Conservation (phyloP, 495 filamentous ascomycete species). For the Jackrogersella minutella region DNA sequence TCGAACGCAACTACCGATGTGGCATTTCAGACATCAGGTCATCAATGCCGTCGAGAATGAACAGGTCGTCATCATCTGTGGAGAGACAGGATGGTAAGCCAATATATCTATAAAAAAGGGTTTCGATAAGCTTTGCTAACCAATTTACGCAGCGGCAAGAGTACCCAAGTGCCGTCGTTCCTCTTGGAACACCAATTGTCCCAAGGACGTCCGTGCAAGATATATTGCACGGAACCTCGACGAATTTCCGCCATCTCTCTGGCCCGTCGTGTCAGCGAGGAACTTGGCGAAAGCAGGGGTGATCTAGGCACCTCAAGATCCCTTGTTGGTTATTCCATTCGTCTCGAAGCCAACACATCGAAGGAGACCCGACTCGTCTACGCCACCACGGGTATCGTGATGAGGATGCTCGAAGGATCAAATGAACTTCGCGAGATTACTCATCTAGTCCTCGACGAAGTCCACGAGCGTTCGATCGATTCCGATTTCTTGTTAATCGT, state of each 20-base stretch:
- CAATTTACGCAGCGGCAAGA: constrained; percentile 72
- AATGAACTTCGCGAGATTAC: constrained; percentile 86
- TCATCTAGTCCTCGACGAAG: constrained; percentile 92
- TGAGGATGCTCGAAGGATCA: constrained; percentile 93
- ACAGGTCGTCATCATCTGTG: constrained; percentile 89
- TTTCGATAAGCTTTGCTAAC: constrained; percentile 35
- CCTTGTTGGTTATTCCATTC: constrained; percentile 91
- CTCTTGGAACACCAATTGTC: constrained; percentile 88
- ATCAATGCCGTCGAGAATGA: constrained; percentile 74
- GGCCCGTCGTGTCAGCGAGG: constrained; percentile 89
- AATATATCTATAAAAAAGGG: background rate
- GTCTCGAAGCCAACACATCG: constrained; percentile 86
- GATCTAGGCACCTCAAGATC: constrained; percentile 85
- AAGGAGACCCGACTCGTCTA: constrained; percentile 84
- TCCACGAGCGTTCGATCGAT: constrained; percentile 94
- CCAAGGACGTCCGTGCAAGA: constrained; percentile 80
- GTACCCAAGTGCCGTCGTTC: constrained; percentile 93
- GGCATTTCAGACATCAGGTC: constrained; percentile 79
- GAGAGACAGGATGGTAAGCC: constrained; percentile 83
- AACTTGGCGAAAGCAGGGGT: constrained; percentile 82
- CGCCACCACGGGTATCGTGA: constrained; percentile 88
- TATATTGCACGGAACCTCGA: constrained; percentile 95
- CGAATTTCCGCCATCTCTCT: constrained; percentile 95
- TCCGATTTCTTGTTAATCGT: constrained; percentile 94
- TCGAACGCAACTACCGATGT: constrained; percentile 85